Base-by-base conservation (phyloP, 1,284 basidiomycete species). In the Puccinia triticina region DNA sequence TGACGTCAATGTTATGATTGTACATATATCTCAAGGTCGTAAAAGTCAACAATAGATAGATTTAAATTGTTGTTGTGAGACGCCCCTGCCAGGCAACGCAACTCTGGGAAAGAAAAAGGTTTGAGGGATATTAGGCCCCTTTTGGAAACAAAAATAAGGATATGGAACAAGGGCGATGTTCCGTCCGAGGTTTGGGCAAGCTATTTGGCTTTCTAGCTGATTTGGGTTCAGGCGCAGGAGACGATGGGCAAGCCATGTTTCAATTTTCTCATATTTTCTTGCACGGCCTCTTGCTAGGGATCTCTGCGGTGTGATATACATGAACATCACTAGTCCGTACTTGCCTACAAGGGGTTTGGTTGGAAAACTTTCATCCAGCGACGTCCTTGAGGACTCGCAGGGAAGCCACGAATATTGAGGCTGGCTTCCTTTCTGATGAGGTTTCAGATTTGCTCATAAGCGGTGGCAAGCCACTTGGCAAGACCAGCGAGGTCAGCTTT, bases 191-290 rank as follows among this genome's bases (percentile, higher is more conserved):
- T n/a, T n/a, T 55, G 53, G 53, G 23, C 53, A 55, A 12, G 53
- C 53, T 55, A 12, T 8, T n/a, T 55, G 18, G 18, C 53, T 55
- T 12, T 4, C 53, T 55, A 21, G 5, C 23, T 55, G 23, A 12
- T 55, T 10, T n/a, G 11, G 23, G 53, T 55, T 55, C 53, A 55
- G 18, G 23, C 53, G 53, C 53, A 55, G 10, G 23, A 21, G 53
- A 55, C 10, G 53, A 55, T n/a, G 23, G 53, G 53, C 29, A 67
- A 67, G 37, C 64, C 64, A 67, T 67, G 34, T 43, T 67, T 34
- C 37, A 21, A 67, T 18, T 23, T 43, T n/a, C 37, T 67, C 37
- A 67, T 67, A 34, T 43, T 67, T 67, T 67, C 32, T 67, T 40
- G 64, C 7, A 43, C 37, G 37, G 37, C 23, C 29, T 67, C 23